Evolutionary conservation across 2,329 filamentous ascomycete genomes (phyloP), one percentile per base, ranked within the genome.

Genomic region (Coniochaeta sp.): DNA sequence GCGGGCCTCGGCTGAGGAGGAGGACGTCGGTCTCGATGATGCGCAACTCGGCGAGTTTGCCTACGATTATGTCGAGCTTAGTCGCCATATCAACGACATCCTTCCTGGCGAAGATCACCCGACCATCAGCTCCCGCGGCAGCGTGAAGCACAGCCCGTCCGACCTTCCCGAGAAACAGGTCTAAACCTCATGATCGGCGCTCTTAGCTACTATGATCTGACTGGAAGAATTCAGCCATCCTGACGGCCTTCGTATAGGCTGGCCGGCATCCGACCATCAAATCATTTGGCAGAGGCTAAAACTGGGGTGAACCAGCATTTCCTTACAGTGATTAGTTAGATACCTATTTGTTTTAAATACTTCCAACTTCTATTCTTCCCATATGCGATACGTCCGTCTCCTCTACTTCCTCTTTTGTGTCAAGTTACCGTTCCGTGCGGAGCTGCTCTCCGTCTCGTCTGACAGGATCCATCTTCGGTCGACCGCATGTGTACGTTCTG

Each of bases 31-130:
- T 49, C 71, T 83, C 27, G 87, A 91, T 62, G 86, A 90, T 61
- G 79, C 81, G 65, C 84, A 91, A 72, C 83, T 90, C 49, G 87
- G 87, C 68, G 87, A 91, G 71, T 91, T 91, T 62, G 87, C 87
- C 26, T 91, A 90, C 73, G 87, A 91, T 67, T 91, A 91, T 66
- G 87, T 91, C 60, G 87, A 91, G 78, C 64, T 82, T 47, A 75
- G 74, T 35, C 74, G 79, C 51, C 52, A 58, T 35, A 40, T 60
- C 26, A 55, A 55, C 49, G 57, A 57, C 32, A 45, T 56, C 31
- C 24, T 58, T n/a, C 52, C 54, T 13, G 56, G 52, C 47, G 47
- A 49, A 30, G 47, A 49, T 20, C 47, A 32, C 30, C 28, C 47
- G 5, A 35, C 28, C 20, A 33, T 35, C 9, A 49, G 47, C 30